These are phyloP conservation scores for Yarrowia sp. DNA, from an alignment of 805 yeast species.

Conservation along the genomic window DNA sequence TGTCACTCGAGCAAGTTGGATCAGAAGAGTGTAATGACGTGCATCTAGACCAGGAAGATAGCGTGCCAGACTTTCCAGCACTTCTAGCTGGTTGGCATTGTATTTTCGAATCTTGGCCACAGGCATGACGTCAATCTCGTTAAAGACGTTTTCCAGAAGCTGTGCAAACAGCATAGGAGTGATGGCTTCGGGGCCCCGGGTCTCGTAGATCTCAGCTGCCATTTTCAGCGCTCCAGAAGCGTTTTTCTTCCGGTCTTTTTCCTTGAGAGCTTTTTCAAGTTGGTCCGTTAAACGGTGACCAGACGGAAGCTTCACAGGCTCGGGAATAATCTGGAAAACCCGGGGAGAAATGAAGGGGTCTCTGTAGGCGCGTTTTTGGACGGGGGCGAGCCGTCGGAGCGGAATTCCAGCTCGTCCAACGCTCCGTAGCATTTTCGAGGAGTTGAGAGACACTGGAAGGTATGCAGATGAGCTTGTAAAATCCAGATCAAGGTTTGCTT, in stretches of 20 bases:
- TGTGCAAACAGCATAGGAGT: neutral
- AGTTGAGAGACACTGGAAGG: neutral
- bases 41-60: neutral
- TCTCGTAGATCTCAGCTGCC: neutral
- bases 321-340: neutral
- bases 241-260: neutral
- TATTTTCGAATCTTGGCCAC: neutral
- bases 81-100: neutral
- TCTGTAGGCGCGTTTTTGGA: neutral
- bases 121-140: neutral
- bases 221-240: neutral
- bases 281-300: neutral
- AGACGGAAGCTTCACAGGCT: neutral
- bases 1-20: neutral
- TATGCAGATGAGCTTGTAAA: no score
- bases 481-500: neutral
- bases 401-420: neutral
- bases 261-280: neutral
- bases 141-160: neutral
- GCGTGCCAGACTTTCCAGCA: neutral
- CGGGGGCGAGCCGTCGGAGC: neutral
- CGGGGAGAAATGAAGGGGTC: neutral
- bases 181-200: neutral
- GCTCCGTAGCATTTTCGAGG: slow-evolving; percentile 14
- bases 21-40: neutral